A percentile compares a stretch with the other conserved stretches of the same genome.
phyloP scores from a whole-genome alignment of 116 monocot species.

The Posidonia oceanica region DNA sequence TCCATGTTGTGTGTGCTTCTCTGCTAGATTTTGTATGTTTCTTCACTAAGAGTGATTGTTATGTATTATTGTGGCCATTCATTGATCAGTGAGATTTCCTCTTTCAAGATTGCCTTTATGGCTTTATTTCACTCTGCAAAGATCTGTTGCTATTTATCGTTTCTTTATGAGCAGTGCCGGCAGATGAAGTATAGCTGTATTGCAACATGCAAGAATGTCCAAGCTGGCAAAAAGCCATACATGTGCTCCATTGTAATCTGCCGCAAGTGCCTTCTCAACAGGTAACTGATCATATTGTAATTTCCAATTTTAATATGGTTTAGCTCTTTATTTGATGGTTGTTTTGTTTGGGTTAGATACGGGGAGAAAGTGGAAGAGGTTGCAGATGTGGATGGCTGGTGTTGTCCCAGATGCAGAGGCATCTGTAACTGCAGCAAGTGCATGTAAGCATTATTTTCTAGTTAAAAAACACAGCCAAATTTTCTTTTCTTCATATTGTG shows the following conservation, averaged over 20 bases:
- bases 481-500: background rate
- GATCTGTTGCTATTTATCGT: no score
- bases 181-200: conserved; percentile 44
- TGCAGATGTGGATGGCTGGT: conserved; percentile 28
- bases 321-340: background rate
- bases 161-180: conserved; percentile 44
- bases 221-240: conserved; percentile 17
- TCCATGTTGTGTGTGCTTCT: no score
- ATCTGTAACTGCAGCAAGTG: conserved; percentile 83
- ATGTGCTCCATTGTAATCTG: conserved; percentile 44
- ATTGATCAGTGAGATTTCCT: no score
- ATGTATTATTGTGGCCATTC: no score
- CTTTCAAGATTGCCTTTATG: no score
- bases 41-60: no score
- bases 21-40: no score
- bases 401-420: conserved; percentile 75
- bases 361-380: conserved; percentile 53
- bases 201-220: conserved; percentile 30
- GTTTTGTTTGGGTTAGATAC: conserved; percentile 24
- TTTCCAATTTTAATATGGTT: background rate
- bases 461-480: background rate
- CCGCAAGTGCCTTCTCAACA: conserved; percentile 62
- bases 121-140: no score
- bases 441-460: conserved; percentile 27
- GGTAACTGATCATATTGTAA: conserved; percentile 11